Conservation (phyloP, 208 protist genomes). For the Cochliopodium minus region DNA sequence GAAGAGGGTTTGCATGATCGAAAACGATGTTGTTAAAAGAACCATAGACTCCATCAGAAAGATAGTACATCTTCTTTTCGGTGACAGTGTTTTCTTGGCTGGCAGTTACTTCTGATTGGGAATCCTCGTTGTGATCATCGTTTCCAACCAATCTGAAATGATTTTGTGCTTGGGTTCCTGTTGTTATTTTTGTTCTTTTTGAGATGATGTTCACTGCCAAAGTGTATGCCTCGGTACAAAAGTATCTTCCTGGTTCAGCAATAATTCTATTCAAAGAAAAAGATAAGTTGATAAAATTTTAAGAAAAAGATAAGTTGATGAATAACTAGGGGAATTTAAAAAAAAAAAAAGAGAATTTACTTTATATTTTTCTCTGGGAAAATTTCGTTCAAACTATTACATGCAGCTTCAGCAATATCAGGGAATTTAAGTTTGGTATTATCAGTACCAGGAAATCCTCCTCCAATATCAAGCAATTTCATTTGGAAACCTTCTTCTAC, state of each 20-base stretch:
- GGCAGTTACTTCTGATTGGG: slow-evolving; percentile 20
- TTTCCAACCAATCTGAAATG: too few species aligned
- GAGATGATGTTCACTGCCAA: slow-evolving; percentile 48
- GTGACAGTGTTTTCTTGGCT: not conserved
- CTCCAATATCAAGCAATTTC: slow-evolving; percentile 59
- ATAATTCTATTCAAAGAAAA: too few species aligned
- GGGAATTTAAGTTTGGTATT: slow-evolving; percentile 24
- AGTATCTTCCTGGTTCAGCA: slow-evolving; percentile 55
- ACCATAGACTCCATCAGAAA: slow-evolving; percentile 58
- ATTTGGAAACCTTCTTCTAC: slow-evolving; percentile 40
- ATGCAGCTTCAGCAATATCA: slow-evolving; percentile 36
- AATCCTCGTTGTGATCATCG: not conserved
- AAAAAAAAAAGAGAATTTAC: too few species aligned
- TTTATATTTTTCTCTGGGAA: slow-evolving; percentile 35
- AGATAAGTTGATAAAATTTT: too few species aligned
- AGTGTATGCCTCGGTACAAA: slow-evolving; percentile 42
- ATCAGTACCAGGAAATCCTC: slow-evolving; percentile 47
- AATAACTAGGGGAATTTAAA: too few species aligned
- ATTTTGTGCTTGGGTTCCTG: too few species aligned
- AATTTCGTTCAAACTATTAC: slow-evolving; percentile 37
- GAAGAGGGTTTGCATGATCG: slow-evolving; percentile 34
- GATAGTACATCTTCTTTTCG: slow-evolving; percentile 48
- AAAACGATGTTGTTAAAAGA: slow-evolving; percentile 62
- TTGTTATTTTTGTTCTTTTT: not conserved
- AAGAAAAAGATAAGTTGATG: too few species aligned